Conservation (phyloP, 2,329 filamentous ascomycete genomes). For the Penicillium sp. region DNA sequence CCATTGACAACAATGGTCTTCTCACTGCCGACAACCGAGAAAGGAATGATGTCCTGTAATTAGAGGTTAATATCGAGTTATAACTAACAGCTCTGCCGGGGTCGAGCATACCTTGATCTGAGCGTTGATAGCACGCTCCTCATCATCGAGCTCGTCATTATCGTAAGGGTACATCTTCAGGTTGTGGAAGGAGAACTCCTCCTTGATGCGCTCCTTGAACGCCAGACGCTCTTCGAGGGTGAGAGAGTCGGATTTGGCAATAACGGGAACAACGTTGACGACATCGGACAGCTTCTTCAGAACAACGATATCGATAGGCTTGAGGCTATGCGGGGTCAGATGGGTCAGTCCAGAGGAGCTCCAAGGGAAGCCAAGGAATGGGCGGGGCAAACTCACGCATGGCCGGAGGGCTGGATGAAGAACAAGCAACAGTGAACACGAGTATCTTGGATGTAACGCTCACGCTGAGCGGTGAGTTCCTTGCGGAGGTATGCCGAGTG, state of each 20-base stretch:
- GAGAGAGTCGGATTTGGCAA: constrained; percentile 95
- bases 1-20: constrained; percentile 97
- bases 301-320: constrained; percentile 99
- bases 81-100: constrained; percentile 44
- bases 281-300: constrained; percentile 99
- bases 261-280: constrained; percentile 97
- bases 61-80: constrained; percentile 19
- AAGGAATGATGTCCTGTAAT: constrained; percentile 80
- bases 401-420: constrained; percentile 98
- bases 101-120: constrained; percentile 78
- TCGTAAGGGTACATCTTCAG: constrained; percentile 99
- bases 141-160: constrained; percentile 96
- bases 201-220: constrained; percentile 99
- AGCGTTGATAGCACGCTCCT: constrained; percentile 88
- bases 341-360: background rate
- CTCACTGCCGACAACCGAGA: constrained; percentile 96
- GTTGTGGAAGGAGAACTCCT: constrained; percentile 99
- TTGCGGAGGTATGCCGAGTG: constrained; percentile 98
- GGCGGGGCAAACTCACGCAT: constrained; percentile 57
- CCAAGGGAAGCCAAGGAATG: background rate
- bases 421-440: constrained; percentile 99
- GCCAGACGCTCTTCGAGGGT: constrained; percentile 91
- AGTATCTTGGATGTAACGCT: constrained; percentile 98
- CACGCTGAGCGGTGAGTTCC: constrained; percentile 97
- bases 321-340: constrained; percentile 54